These are phyloP conservation scores for Fusarium tricinctum DNA, from an alignment of 2,329 filamentous ascomycete genomes.

Conservation along the genomic window DNA sequence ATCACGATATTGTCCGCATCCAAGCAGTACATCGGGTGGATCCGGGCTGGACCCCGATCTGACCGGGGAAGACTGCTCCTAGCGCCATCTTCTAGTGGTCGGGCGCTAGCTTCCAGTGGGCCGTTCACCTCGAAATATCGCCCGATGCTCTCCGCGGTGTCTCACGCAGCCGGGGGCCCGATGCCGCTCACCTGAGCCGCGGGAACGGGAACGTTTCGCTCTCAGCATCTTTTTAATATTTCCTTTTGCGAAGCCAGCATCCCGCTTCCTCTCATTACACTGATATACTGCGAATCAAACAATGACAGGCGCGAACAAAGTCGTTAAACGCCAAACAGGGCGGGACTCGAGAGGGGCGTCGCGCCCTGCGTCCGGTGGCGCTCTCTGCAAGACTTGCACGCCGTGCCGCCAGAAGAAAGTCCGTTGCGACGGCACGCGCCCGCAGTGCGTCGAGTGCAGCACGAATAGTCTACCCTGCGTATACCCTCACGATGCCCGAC, in stretches of 20 bases:
- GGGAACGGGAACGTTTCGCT: slow-evolving; percentile 18
- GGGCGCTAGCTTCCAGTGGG: slow-evolving; percentile 36
- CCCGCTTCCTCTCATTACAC: background rate
- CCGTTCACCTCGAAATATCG: slow-evolving; percentile 42
- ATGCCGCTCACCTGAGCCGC: slow-evolving; percentile 42
- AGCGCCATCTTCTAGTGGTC: slow-evolving; percentile 41
- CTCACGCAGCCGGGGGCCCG: slow-evolving; percentile 34
- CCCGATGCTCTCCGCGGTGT: slow-evolving; percentile 39
- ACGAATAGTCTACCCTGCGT: slow-evolving; percentile 49
- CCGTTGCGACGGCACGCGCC: slow-evolving; percentile 54
- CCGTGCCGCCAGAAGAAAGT: slow-evolving; percentile 56
- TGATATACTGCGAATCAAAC: background rate
- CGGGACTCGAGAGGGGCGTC: slow-evolving; percentile 42
- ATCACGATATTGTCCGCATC: slow-evolving; percentile 20
- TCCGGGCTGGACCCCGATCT: slow-evolving; percentile 36
- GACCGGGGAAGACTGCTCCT: slow-evolving; percentile 29
- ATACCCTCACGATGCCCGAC: slow-evolving; percentile 54
- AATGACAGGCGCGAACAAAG: slow-evolving; percentile 47
- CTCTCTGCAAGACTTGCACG: slow-evolving; percentile 55
- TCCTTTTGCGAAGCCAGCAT: background rate
- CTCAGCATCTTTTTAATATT: slow-evolving; percentile 7
- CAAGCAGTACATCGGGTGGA: slow-evolving; percentile 39
- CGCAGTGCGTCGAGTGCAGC: slow-evolving; percentile 52
- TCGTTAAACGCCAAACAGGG: slow-evolving; percentile 40
- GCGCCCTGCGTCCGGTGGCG: slow-evolving; percentile 42